Evolutionary conservation across 2,329 filamentous ascomycete genomes (phyloP).

Genomic region (Colletotrichum camelliae): DNA sequence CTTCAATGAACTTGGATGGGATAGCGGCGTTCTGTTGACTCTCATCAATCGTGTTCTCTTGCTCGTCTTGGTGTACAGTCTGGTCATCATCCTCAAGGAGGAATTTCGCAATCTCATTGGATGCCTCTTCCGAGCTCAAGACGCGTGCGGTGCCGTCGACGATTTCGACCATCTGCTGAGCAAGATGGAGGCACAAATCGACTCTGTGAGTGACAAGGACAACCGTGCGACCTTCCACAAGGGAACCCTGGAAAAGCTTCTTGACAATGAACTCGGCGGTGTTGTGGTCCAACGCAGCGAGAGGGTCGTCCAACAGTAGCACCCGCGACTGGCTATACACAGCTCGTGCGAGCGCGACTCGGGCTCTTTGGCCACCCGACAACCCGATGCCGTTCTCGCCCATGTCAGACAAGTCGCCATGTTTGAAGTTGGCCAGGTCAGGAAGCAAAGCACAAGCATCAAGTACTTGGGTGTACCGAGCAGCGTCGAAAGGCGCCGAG

Average conservation of each 20-base stretch:
- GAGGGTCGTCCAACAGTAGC: slow-evolving; percentile 66
- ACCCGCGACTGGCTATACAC: slow-evolving; percentile 64
- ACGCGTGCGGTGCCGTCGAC: slow-evolving; percentile 61
- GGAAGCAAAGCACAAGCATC: slow-evolving; percentile 64
- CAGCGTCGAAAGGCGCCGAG: slow-evolving; percentile 58
- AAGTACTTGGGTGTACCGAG: slow-evolving; percentile 63
- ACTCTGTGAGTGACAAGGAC: slow-evolving; percentile 83
- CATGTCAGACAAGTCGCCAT: slow-evolving; percentile 63
- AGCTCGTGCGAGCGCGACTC: slow-evolving; percentile 67
- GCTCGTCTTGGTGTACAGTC: slow-evolving; percentile 35
- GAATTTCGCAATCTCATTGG: slow-evolving; percentile 35
- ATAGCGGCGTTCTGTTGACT: slow-evolving; percentile 55
- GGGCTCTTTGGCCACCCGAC: slow-evolving; percentile 67
- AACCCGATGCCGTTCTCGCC: slow-evolving; percentile 68
- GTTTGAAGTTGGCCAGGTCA: slow-evolving; percentile 61
- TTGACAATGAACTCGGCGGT: slow-evolving; percentile 68
- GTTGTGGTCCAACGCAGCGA: slow-evolving; percentile 67
- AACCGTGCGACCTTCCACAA: slow-evolving; percentile 69
- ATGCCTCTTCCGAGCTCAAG: slow-evolving; percentile 47
- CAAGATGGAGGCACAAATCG: slow-evolving; percentile 76
- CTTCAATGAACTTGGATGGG: slow-evolving; percentile 79
- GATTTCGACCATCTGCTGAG: slow-evolving; percentile 76
- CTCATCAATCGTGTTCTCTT: slow-evolving; percentile 31
- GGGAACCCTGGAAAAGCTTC: slow-evolving; percentile 63
- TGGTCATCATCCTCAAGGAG: slow-evolving; percentile 25